Conservation (phyloP, 352 stramenopile genomes). For the Plasmopara halstedii region DNA sequence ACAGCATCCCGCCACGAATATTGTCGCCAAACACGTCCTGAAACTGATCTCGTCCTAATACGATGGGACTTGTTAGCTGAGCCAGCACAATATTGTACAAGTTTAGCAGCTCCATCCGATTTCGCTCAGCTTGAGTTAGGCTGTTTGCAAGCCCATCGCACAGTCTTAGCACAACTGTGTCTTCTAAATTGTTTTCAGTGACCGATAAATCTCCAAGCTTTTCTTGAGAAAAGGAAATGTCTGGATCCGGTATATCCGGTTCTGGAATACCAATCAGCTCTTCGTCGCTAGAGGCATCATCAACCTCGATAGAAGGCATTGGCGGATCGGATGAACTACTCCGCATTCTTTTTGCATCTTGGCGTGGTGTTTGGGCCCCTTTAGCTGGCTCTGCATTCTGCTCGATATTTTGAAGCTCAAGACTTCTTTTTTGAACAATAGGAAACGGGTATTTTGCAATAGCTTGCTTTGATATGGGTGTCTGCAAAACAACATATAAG, state of each 20-base stretch:
- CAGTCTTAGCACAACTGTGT: slow-evolving; percentile 28
- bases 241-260: slow-evolving; percentile 30
- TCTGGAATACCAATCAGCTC: slow-evolving; percentile 40
- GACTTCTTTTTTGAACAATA: slow-evolving; percentile 10
- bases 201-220: slow-evolving; percentile 62
- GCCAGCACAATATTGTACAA: slow-evolving; percentile 36
- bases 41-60: slow-evolving; percentile 46
- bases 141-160: slow-evolving; percentile 31
- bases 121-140: slow-evolving; percentile 34
- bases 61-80: slow-evolving; percentile 23
- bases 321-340: slow-evolving; percentile 4
- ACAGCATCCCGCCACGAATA: slow-evolving; percentile 46
- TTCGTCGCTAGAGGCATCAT: slow-evolving; percentile 46
- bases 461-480: slow-evolving; percentile 19
- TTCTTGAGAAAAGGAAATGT: slow-evolving; percentile 60
- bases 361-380: slow-evolving; percentile 13
- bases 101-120: slow-evolving; percentile 38
- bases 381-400: slow-evolving; percentile 2
- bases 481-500: slow-evolving; percentile 2
- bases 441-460: slow-evolving; percentile 15
- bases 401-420: not conserved
- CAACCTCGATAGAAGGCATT: slow-evolving; percentile 12
- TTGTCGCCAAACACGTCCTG: slow-evolving; percentile 60
- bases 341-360: slow-evolving; percentile 6
- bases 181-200: slow-evolving; percentile 34